These are phyloP conservation scores for Cladophialophora carrionii DNA, from an alignment of 2,329 filamentous ascomycete genomes.

Conservation along the genomic window DNA sequence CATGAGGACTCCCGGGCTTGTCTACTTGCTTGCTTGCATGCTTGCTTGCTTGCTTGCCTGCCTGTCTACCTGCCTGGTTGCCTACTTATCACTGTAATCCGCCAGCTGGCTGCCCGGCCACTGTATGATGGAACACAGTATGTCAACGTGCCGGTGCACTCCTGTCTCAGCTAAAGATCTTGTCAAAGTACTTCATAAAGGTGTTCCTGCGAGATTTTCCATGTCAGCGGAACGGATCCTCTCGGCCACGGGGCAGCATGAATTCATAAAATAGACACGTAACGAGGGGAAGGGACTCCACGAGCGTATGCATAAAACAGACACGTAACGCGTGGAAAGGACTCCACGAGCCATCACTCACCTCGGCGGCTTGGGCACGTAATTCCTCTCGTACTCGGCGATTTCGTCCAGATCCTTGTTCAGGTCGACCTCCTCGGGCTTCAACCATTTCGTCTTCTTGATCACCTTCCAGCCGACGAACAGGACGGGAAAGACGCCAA, in stretches of 20 bases:
- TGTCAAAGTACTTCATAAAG: constrained; percentile 46
- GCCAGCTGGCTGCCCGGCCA: too few relatives aligned
- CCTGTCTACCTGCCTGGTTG: not conserved
- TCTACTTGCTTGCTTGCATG: not conserved
- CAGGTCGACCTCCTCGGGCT: constrained; percentile 65
- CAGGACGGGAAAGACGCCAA: constrained; percentile 69
- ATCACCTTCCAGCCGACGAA: constrained; percentile 73
- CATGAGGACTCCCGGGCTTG: not conserved
- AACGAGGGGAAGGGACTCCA: not conserved
- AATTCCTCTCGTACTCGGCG: constrained; percentile 68
- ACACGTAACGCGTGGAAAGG: not conserved
- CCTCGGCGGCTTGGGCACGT: constrained; percentile 59
- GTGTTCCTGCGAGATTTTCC: constrained; percentile 26
- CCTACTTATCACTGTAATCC: too few relatives aligned
- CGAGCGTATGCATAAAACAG: not conserved
- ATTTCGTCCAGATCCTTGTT: constrained; percentile 65
- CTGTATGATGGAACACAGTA: not conserved
- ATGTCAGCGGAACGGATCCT: not conserved
- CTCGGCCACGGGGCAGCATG: not conserved
- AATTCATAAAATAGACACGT: not conserved
- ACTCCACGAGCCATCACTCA: constrained; percentile 42
- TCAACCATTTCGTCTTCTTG: constrained; percentile 63
- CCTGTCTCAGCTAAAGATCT: constrained; percentile 46
- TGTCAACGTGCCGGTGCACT: not conserved
- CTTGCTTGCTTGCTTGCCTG: not conserved